Conservation (phyloP, 2,329 filamentous ascomycete species). For the Lasiodiplodia theobromae region DNA sequence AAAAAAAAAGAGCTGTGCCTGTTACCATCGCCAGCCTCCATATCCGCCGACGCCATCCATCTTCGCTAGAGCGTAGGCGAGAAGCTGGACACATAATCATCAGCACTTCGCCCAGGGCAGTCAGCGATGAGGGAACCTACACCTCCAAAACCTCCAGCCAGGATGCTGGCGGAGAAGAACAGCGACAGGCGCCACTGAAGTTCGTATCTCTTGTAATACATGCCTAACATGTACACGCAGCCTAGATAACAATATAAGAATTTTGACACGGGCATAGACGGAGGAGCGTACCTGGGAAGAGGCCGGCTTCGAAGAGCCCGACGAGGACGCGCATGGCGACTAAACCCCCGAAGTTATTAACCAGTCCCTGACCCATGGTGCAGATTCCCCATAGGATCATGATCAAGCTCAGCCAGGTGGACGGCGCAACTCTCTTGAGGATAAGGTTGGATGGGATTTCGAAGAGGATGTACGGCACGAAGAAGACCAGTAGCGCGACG, state of each 20-base stretch:
- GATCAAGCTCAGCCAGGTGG: slow-evolving; percentile 43
- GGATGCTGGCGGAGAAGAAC: slow-evolving; percentile 51
- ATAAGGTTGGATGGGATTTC: slow-evolving; percentile 63
- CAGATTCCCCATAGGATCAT: slow-evolving; percentile 53
- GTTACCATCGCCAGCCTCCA: slow-evolving; percentile 40
- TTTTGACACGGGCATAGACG: slow-evolving; percentile 36
- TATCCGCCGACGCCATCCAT: slow-evolving; percentile 60
- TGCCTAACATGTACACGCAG: slow-evolving; percentile 44
- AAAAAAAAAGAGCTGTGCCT: background rate
- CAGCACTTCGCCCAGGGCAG: background rate
- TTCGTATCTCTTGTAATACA: slow-evolving; percentile 54
- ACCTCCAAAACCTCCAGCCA: slow-evolving; percentile 52
- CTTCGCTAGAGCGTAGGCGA: slow-evolving; percentile 63
- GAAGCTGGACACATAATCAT: slow-evolving; percentile 38
- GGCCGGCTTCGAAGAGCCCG: slow-evolving; percentile 44
- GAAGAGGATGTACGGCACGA: slow-evolving; percentile 54
- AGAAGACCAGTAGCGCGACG: slow-evolving; percentile 68
- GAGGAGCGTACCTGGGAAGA: slow-evolving; percentile 40
- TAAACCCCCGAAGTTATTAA: slow-evolving; percentile 55
- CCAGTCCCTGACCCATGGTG: slow-evolving; percentile 54
- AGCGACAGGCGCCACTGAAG: slow-evolving; percentile 51
- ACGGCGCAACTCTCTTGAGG: slow-evolving; percentile 61
- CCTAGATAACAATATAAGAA: slow-evolving; percentile 34
- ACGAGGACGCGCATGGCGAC: slow-evolving; percentile 54
- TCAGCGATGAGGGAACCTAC: slow-evolving; percentile 32